These are phyloP conservation scores for Paraphoma chrysanthemicola DNA, from an alignment of 2,329 filamentous ascomycete genomes.

Conservation along the genomic window DNA sequence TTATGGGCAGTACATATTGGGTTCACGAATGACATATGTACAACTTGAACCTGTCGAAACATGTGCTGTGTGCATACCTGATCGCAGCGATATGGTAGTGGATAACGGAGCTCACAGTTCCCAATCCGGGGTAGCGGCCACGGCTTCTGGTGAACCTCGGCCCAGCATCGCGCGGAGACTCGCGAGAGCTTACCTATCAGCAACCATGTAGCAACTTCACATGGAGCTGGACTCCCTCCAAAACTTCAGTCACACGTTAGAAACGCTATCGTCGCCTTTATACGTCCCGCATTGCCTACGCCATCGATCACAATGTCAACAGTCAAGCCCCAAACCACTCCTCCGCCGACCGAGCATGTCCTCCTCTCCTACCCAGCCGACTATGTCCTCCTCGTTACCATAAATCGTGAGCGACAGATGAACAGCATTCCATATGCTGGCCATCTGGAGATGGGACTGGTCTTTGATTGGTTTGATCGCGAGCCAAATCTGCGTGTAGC, in stretches of 20 bases:
- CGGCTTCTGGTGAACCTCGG: slow-evolving; percentile 3
- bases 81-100: no score
- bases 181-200: slow-evolving; percentile 2
- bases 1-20: no score
- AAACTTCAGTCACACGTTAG: no score
- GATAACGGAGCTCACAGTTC: not conserved
- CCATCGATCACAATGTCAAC: slow-evolving; percentile 27
- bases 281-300: no score
- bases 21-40: no score
- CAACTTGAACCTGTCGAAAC: not conserved
- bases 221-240: no score
- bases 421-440: slow-evolving; percentile 53
- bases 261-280: no score
- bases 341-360: slow-evolving; percentile 42
- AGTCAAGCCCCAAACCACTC: slow-evolving; percentile 34
- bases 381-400: slow-evolving; percentile 60
- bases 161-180: slow-evolving; percentile 3
- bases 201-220: not conserved
- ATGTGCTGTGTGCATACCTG: not conserved
- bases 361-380: slow-evolving; percentile 56
- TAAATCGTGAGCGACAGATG: slow-evolving; percentile 58
- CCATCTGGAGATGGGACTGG: slow-evolving; percentile 57
- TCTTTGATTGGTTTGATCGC: slow-evolving; percentile 63
- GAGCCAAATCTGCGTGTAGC: slow-evolving; percentile 58
- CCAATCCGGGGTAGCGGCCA: not conserved